Evolutionary conservation across 2,329 filamentous ascomycete species (phyloP), one percentile per base, ranked within the genome.

Genomic region (Mariannaea sp.): DNA sequence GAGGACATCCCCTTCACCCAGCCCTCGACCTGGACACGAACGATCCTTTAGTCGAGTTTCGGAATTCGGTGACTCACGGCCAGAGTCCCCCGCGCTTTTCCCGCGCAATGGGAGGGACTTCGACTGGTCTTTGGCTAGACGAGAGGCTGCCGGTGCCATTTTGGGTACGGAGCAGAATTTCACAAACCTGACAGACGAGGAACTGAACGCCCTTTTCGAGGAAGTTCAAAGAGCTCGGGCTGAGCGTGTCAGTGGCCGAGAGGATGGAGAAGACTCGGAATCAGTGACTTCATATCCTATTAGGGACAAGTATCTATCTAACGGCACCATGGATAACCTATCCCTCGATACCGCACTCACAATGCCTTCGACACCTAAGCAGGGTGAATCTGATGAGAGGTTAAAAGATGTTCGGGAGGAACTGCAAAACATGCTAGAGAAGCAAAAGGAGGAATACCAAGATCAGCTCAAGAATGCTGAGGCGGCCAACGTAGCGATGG

Each of bases 281-380:
- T 97, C 93, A 0, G 84, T 89, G 41, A 89, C 87, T 22, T 97
- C 93, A 1, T 97, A 92, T 67, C 88, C 91, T 2, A 80, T 92
- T 24, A 83, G 94, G 45, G 94, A 99, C 65, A 97, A 97, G 68
- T 97, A 97, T 72, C 84, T 96, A 76, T 97, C 92, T 3, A 94
- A 89, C 49, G 93, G 93, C 2, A 97, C 93, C 0, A 81, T 97
- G 47, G 94, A 99, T 73, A 97, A 96, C 69, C 94, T 97, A 66
- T 97, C 93, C 2, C 79, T 99, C 13, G 94, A 99, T 69, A 99
- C 94, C 1, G 88, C 87, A 10, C 79, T 99, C 44, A 99, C 94
- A 0, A 92, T 97, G 80, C 94, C 94, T 2, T 95, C 92, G 0
- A 97, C 93, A 0, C 94, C 94, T 2, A 89, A 85, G 56, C 86